Percentiles rank a stretch among this genome's conserved stretches.
Evolutionary conservation across 2,329 filamentous ascomycete species (phyloP).

Genomic region (Cladophialophora immunda): DNA sequence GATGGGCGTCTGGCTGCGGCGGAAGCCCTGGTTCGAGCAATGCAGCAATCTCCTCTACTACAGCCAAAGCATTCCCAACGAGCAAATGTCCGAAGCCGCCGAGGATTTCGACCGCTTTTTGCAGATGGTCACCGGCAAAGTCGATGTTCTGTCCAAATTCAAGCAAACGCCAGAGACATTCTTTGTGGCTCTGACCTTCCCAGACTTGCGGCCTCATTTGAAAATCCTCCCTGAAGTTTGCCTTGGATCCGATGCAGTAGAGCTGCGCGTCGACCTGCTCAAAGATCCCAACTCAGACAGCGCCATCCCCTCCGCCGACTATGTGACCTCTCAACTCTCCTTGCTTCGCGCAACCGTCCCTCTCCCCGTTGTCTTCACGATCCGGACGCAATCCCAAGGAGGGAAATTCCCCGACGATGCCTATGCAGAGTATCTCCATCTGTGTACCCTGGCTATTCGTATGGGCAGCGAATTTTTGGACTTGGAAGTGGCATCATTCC

Average conservation of each 20-base stretch:
- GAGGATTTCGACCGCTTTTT: conserved; percentile 79
- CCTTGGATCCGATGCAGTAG: conserved; percentile 90
- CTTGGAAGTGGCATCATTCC: conserved; percentile 81
- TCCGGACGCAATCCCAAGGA: conserved; percentile 85
- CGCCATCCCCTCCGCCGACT: conserved; percentile 73
- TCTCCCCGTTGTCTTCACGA: conserved; percentile 89
- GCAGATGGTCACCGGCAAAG: conserved; percentile 70
- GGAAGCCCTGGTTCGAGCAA: conserved; percentile 87
- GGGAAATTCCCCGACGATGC: conserved; percentile 85
- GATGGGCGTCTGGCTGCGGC: conserved; percentile 85
- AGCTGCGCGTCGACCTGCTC: conserved; percentile 90
- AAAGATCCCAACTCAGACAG: conserved; percentile 70
- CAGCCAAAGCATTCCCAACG: conserved; percentile 71
- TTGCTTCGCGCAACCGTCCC: conserved; percentile 75
- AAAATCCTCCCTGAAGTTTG: conserved; percentile 75
- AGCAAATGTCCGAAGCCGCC: conserved; percentile 62
- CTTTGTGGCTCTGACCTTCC: conserved; percentile 90
- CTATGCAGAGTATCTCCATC: conserved; percentile 72
- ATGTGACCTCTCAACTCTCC: conserved; percentile 81
- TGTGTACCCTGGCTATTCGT: conserved; percentile 81
- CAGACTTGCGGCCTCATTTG: conserved; percentile 71
- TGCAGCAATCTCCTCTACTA: conserved; percentile 96
- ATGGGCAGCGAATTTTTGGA: conserved; percentile 93
- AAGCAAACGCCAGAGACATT: conserved; percentile 78
- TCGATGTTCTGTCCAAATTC: conserved; percentile 63